Conservation (phyloP, 371 early-diverging fungal genomes). For the Zychaea mexicana region DNA sequence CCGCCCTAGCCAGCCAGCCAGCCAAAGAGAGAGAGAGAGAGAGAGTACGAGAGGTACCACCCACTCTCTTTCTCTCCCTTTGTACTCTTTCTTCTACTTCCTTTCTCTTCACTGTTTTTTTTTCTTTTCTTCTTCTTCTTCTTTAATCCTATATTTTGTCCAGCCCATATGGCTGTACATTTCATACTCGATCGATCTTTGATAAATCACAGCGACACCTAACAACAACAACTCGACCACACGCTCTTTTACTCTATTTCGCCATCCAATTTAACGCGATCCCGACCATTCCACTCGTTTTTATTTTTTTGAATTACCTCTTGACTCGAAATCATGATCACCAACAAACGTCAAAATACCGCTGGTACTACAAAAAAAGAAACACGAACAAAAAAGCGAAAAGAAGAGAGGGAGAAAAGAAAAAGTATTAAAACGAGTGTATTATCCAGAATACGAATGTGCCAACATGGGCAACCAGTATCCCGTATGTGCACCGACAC, state of each 20-base stretch:
- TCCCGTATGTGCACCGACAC: conserved; percentile 27
- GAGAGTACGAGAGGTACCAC: background rate
- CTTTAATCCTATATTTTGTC: background rate
- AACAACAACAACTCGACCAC: too few species aligned
- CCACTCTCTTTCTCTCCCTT: background rate
- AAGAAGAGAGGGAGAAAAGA: background rate
- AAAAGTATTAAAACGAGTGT: background rate
- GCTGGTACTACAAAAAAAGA: background rate
- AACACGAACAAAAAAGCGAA: background rate
- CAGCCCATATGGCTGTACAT: conserved; percentile 6
- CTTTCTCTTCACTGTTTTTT: background rate
- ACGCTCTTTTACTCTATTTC: background rate
- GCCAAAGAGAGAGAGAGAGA: too few species aligned
- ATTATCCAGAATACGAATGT: conserved; percentile 1
- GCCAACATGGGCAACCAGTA: conserved; percentile 27
- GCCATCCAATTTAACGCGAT: background rate
- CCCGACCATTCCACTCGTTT: background rate
- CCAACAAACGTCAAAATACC: background rate
- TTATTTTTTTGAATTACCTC: too few species aligned
- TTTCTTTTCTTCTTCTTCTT: background rate
- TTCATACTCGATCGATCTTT: background rate
- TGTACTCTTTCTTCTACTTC: background rate
- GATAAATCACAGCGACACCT: background rate
- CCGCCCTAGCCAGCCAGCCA: too few species aligned
- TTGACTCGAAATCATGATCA: background rate